phyloP scores from a whole-genome alignment of 2,329 filamentous ascomycete species.

The Sporothrix pallida region DNA sequence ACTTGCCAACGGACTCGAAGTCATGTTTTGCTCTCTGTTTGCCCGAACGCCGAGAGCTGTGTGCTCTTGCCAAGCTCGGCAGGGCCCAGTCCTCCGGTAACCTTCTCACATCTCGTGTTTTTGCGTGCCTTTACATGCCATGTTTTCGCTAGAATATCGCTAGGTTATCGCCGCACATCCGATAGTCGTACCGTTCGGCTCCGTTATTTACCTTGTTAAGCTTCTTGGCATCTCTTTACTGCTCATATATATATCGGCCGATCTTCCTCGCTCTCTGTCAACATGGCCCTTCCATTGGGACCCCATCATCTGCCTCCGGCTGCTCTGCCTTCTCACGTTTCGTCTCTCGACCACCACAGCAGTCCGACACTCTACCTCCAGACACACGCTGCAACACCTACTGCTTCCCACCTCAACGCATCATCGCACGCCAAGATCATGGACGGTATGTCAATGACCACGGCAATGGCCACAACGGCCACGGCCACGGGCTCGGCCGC shows the following conservation, averaged over 20 bases:
- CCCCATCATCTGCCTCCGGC: not conserved
- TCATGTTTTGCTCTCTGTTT: not conserved
- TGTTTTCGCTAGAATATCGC: no score
- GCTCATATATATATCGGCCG: not conserved
- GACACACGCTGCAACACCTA: no score
- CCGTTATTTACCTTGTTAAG: not conserved
- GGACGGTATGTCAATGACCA: constrained; percentile 4
- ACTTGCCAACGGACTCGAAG: no score
- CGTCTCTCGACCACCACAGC: not conserved
- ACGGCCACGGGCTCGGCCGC: not conserved
- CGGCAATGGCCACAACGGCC: constrained; percentile 24
- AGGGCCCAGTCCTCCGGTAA: not conserved
- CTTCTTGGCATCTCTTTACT: not conserved
- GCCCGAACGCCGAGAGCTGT: not conserved
- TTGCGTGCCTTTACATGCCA: not conserved
- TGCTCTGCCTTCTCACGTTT: not conserved
- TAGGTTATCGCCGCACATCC: not conserved
- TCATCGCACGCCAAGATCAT: no score
- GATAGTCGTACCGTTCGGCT: not conserved
- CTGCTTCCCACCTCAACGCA: not conserved
- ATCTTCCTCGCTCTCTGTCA: not conserved
- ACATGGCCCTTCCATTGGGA: not conserved
- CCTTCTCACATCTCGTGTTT: not conserved
- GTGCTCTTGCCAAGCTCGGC: not conserved
- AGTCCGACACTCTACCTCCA: not conserved